phyloP scores from a whole-genome alignment of 2,329 filamentous ascomycete genomes.

The Pezicula carpinea region DNA sequence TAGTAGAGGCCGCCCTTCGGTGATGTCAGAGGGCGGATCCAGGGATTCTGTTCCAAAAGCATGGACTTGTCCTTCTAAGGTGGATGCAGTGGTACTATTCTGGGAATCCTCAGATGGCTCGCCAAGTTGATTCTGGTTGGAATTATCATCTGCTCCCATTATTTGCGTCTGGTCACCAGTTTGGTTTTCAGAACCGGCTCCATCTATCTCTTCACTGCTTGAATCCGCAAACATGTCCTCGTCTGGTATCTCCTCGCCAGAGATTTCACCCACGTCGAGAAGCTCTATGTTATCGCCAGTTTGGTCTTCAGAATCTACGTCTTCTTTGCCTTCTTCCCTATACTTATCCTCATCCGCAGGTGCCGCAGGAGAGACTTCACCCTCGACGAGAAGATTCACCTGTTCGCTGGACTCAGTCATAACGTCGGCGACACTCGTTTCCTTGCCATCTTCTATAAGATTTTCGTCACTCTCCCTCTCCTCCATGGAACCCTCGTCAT shows the following conservation, averaged over 20 bases:
- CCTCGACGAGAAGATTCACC: too few species aligned
- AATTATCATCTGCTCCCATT: background rate
- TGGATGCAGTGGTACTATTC: background rate
- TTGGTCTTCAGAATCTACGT: background rate
- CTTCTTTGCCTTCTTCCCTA: background rate
- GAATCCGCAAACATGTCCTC: background rate
- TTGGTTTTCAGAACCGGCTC: conserved; percentile 20
- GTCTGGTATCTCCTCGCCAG: background rate
- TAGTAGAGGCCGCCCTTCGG: conserved; percentile 8
- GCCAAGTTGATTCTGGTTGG: too few species aligned
- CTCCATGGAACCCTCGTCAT: conserved; percentile 12
- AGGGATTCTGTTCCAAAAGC: background rate
- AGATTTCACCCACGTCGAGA: background rate
- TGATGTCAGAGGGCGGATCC: conserved; percentile 1
- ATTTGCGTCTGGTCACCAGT: background rate
- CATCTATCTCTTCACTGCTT: conserved; percentile 10
- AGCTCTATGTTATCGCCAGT: background rate
- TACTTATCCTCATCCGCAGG: background rate
- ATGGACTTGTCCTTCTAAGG: too few species aligned
- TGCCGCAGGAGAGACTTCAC: background rate
- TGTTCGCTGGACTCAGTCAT: too few species aligned
- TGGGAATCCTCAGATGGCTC: too few species aligned
- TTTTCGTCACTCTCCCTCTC: background rate
- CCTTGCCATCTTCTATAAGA: background rate
- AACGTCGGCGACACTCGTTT: too few species aligned